Evolutionary conservation across 2,329 filamentous ascomycete genomes (phyloP), one percentile per base, ranked within the genome.

Genomic region (Fusarium sp.): DNA sequence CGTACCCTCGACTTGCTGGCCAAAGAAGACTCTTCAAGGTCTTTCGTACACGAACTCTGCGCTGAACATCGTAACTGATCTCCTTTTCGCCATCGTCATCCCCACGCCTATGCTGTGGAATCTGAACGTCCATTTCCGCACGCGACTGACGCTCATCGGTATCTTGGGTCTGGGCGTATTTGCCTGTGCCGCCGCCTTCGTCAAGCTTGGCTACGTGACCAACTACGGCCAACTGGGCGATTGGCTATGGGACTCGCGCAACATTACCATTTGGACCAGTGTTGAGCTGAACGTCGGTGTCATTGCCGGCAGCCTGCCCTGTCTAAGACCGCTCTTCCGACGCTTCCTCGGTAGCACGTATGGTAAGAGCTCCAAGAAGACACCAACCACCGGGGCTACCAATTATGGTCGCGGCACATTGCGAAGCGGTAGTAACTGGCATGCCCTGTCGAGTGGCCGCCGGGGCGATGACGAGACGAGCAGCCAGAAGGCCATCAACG

Each of bases 181-280:
- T 68, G 82, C 81, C 31, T 82, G 78, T 36, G 77, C 76, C 9
- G 79, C 81, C 1, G 78, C 80, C 9, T 78, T 83, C 17, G 76
- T 84, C 45, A 84, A 84, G 61, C 68, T 81, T 10, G 75, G 73
- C 2, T 81, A 78, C 57, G 63, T 83, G 5, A 68, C 76, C 15
- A 78, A 77, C 52, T 82, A 83, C 50, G 81, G 80, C 13, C 78
- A 77, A 19, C 67, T 71, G 0, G 78, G 78, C 10, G 81, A 84
- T 53, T 80, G 80, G 63, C 75, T 85, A 0, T 83, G 82, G 82
- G 81, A 83, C 60, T 81, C 76, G 3, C 78, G 81, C 28, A 79
- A 84, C 69, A 78, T 87, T 2, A 84, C 83, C 13, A 81, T 85
- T 57, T 84, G 83, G 83, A 80, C 79, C 6, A 78, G 81, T 2